Evolutionary conservation across 345 rosid genomes (phyloP), one percentile per base, ranked within the genome.

Genomic region (Sisymbrium altissimum): DNA sequence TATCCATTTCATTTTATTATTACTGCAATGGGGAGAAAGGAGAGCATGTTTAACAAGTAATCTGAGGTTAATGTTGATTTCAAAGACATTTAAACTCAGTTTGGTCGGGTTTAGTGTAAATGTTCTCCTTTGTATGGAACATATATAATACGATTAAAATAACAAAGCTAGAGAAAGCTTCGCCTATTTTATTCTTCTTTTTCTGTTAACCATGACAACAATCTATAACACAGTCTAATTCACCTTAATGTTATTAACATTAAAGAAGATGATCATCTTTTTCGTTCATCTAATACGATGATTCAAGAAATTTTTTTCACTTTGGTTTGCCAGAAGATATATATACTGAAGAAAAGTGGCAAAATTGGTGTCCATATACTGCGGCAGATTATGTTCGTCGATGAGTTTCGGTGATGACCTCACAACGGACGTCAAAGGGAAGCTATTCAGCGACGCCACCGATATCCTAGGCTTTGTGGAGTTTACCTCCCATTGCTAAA

Each of bases 401-500:
- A 89, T 62, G 29, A 93, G 83, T 35, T 80, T 75, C 0, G 83
- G 71, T 5, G 83, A 86, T 17, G 98, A 92, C 61, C 61, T 74
- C 4, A 89, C 79, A 3, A 25, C 72, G 19, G 79, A 65, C 11
- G 56, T 52, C 53, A 77, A 73, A 0, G 97, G 89, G 12, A 91
- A 81, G 65, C 91, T 85, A 32, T 88, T 92, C 50, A 93, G 77
- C 1, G 92, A 82, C 0, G 98, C 96, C 68, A 93, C 96, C 0
- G 98, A 93, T 23, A 89, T 79, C 2, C 98, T 83, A 27, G 84
- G 74, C 70, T 80, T 77, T 4, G 49, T 33, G 0, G 92, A 76
- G 57, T 93, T 93, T 89, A 93, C 60, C 80, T 91, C 53, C 98
- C 98, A 11, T 93, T 93, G 83, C 98, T 91, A 78, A 84, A 90